Evolutionary conservation across 495 filamentous ascomycete species (phyloP).

Genomic region (Xylaria scruposa): DNA sequence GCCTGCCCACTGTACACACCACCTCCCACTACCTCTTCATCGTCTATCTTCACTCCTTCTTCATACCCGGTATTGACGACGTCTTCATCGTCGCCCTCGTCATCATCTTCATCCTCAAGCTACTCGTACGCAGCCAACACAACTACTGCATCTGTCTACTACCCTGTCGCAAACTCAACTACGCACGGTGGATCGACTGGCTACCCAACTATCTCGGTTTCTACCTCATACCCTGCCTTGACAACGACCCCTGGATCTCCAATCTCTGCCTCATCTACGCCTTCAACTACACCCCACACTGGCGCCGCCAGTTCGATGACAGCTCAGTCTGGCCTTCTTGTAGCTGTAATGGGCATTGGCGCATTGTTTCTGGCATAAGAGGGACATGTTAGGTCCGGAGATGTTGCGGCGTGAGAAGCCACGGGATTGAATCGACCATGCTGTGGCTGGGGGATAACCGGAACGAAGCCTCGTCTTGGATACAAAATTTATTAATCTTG

Average conservation of each 20-base stretch:
- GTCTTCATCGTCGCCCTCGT: constrained; percentile 29
- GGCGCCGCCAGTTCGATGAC: constrained; percentile 44
- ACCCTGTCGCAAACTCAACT: constrained; percentile 49
- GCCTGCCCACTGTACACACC: constrained; percentile 50
- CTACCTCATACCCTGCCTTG: constrained; percentile 36
- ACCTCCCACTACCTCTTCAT: constrained; percentile 34
- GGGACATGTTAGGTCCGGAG: not conserved
- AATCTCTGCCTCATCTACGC: constrained; percentile 27
- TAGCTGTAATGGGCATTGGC: constrained; percentile 50
- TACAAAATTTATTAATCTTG: not conserved
- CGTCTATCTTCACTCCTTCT: constrained; percentile 35
- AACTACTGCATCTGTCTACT: constrained; percentile 32
- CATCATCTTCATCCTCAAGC: constrained; percentile 29
- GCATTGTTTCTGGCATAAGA: constrained; percentile 51
- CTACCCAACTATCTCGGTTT: constrained; percentile 36
- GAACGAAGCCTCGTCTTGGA: not conserved
- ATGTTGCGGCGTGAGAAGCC: not conserved
- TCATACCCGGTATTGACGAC: constrained; percentile 30
- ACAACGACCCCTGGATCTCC: constrained; percentile 12
- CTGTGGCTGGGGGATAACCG: not conserved
- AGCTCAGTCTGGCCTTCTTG: constrained; percentile 49
- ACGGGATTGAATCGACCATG: not conserved
- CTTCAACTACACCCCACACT: constrained; percentile 33
- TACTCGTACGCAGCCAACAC: constrained; percentile 11
- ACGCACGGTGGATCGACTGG: constrained; percentile 45